phyloP scores from a whole-genome alignment of 1,284 basidiomycete species.

The Fistulina hepatica region DNA sequence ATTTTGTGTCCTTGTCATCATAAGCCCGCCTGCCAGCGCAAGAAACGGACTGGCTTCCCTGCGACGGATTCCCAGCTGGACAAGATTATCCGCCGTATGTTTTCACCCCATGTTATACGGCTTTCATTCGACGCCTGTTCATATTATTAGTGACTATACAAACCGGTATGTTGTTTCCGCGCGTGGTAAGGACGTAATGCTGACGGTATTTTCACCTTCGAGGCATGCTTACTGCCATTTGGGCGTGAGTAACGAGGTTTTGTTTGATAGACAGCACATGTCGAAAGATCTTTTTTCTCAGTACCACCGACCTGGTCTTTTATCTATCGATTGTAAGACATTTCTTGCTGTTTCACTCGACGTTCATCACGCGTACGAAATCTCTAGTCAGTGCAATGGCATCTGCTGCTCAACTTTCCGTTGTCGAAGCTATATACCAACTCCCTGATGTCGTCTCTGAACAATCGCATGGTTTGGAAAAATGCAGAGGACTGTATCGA shows the following conservation, averaged over 20 bases:
- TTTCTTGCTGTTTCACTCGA: too few species aligned
- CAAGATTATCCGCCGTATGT: slow-evolving; percentile 1
- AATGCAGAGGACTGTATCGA: neutral
- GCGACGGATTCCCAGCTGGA: slow-evolving; percentile 3
- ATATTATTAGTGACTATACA: neutral
- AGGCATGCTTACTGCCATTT: neutral
- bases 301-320: too few species aligned
- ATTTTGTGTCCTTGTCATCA: neutral
- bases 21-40: neutral
- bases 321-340: too few species aligned
- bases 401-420: slow-evolving; percentile 13
- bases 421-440: slow-evolving; percentile 30
- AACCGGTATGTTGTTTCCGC: too few species aligned
- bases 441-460: slow-evolving; percentile 32
- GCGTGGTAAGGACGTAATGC: too few species aligned
- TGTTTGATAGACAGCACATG: too few species aligned
- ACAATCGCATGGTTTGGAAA: slow-evolving; percentile 19
- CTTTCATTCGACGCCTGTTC: too few species aligned
- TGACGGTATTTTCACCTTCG: too few species aligned
- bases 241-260: slow-evolving; percentile 1
- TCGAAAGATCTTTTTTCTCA: too few species aligned
- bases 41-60: slow-evolving; percentile 1
- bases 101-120: too few species aligned
- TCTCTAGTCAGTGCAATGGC: too few species aligned
- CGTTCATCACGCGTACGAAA: too few species aligned